These are phyloP conservation scores for Cyclocybe cylindracea DNA, from an alignment of 768 basidiomycete species.

Conservation along the genomic window DNA sequence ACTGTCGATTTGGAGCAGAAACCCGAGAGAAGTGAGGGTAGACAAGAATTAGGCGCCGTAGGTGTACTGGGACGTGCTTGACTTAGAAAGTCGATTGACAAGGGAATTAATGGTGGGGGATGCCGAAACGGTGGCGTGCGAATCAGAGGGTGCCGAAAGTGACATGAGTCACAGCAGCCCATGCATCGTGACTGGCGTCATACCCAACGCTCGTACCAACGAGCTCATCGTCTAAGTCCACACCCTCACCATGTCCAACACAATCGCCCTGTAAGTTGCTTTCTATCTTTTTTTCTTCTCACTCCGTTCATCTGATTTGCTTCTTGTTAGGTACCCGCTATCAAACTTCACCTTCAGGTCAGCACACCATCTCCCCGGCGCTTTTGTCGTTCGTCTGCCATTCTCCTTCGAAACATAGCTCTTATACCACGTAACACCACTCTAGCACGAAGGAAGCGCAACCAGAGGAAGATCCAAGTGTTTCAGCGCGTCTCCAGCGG, in stretches of 20 bases:
- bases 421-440: not conserved
- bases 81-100: too few species aligned
- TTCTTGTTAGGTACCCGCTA: conserved; percentile 63
- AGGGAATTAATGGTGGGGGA: too few species aligned
- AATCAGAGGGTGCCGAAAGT: too few species aligned
- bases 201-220: not conserved
- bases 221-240: not conserved
- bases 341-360: conserved; percentile 94
- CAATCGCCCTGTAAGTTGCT: conserved; percentile 47
- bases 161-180: too few species aligned
- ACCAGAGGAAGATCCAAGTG: conserved; percentile 96
- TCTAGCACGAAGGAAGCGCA: conserved; percentile 92
- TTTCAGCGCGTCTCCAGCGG: conserved; percentile 90
- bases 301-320: conserved; percentile 7
- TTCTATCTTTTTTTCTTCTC: not conserved
- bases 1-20: too few species aligned
- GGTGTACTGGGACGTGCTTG: too few species aligned
- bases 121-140: too few species aligned
- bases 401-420: too few species aligned
- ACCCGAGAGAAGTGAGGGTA: too few species aligned
- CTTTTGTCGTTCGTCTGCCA: too few species aligned
- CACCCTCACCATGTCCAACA: conserved; percentile 44
- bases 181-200: not conserved
- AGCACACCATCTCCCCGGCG: not conserved
- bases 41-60: too few species aligned